Percentiles rank a stretch among this genome's conserved stretches.
Conservation (phyloP, 768 basidiomycete genomes). For the Botryobasidium botryosum region DNA sequence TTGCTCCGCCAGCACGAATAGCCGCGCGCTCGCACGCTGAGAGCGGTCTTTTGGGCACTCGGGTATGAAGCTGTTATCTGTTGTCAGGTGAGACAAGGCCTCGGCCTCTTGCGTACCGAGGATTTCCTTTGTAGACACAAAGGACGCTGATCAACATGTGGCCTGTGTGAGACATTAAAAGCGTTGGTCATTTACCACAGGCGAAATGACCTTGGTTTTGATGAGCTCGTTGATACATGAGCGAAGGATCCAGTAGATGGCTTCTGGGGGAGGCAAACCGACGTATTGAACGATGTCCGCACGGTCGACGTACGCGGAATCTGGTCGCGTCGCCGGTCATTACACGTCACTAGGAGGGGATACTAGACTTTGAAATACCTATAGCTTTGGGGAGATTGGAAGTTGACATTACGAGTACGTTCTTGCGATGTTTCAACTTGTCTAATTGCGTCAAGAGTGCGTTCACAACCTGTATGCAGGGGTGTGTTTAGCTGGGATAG, state of each 20-base stretch:
- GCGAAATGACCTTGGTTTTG: slow-evolving; percentile 46
- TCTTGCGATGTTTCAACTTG: slow-evolving; percentile 82
- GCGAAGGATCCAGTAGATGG: slow-evolving; percentile 82
- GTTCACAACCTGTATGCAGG: slow-evolving; percentile 66
- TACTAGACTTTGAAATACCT: slow-evolving; percentile 37
- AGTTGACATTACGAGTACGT: slow-evolving; percentile 90
- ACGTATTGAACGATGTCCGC: slow-evolving; percentile 95
- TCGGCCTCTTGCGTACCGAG: background rate
- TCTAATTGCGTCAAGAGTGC: slow-evolving; percentile 93
- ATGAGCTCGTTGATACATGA: slow-evolving; percentile 71
- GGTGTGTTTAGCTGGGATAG: background rate
- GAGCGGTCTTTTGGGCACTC: slow-evolving; percentile 25
- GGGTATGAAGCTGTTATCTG: background rate
- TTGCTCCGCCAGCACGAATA: slow-evolving; percentile 51
- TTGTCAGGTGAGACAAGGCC: background rate
- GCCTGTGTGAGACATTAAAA: background rate
- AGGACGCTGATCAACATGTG: background rate
- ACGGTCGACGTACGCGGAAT: slow-evolving; percentile 89
- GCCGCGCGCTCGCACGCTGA: slow-evolving; percentile 35
- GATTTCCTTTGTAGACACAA: background rate
- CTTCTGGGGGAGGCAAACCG: slow-evolving; percentile 78
- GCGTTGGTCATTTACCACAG: slow-evolving; percentile 31
- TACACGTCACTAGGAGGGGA: background rate
- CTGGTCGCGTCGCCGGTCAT: slow-evolving; percentile 35
- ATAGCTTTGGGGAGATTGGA: slow-evolving; percentile 92